Base-by-base conservation (phyloP, 73 alveolate genomes). In the Tetrahymena borealis region DNA sequence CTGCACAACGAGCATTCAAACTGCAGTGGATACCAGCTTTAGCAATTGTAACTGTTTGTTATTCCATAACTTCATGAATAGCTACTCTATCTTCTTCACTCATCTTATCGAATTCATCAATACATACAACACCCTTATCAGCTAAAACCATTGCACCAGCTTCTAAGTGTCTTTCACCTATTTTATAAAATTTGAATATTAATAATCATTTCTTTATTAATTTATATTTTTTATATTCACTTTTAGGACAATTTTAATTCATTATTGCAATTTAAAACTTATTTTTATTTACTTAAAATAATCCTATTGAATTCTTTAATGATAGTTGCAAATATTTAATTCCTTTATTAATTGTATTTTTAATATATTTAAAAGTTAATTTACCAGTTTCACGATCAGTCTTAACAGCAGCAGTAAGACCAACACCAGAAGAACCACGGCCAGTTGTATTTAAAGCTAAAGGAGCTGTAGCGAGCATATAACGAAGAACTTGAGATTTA, bases 91-190 rank as follows among this genome's bases (percentile, higher is more conserved):
- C 99, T 77, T 96, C 96, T 92, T 98, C 99, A 96, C 96, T 99
- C 99, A 99, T 99, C 97, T 99, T 99, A 96, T 99, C 99, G 96
- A 99, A 99, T 96, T 99, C 99, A 94, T 99, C 99, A 94, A 99
- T 99, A 94, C 99, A 99, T 28, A 99, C 99, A 32, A 98, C 94
- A n/a, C 99, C 99, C 78, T 99, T 94, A 94, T 99, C 99, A 36
- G 99, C 99, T 35, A 99, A 96, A 39, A 99, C 99, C 99, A 99
- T 99, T 20, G 99, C 99, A 20, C 99, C 99, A 10, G 99, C 99
- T 93, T 98, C 99, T 39, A 98, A 95, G 90, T 95, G 99, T 93
- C 98, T 97, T 39, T 99, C 99, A 10, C 85, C 85, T 60, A 20
- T 1, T 60, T 60, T n/a, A n/a, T n/a, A n/a, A n/a, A n/a, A n/a